A percentile compares a stretch with the other conserved stretches of the same genome.
These are phyloP conservation scores for Ophiostoma sp. DNA, from an alignment of 2,329 filamentous ascomycete species.

Conservation along the genomic window DNA sequence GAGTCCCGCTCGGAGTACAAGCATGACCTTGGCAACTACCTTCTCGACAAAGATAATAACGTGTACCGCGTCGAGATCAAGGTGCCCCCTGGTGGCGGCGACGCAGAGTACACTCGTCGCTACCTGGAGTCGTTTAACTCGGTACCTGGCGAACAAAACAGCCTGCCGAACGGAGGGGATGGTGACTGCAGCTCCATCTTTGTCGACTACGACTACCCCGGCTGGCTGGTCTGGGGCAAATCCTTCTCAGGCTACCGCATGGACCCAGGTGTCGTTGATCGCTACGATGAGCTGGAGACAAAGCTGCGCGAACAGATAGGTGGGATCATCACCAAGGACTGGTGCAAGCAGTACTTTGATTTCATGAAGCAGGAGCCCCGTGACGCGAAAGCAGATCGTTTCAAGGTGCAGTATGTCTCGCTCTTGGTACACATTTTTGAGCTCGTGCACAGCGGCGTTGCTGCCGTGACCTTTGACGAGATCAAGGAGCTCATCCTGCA, in stretches of 20 bases:
- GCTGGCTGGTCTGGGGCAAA: conserved; percentile 95
- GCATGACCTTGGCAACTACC: conserved; percentile 81
- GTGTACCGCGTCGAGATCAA: conserved; percentile 69
- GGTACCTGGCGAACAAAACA: conserved; percentile 36
- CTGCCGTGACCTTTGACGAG: conserved; percentile 75
- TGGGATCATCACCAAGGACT: conserved; percentile 69
- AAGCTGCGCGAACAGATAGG: conserved; percentile 74
- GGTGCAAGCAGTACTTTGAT: conserved; percentile 82
- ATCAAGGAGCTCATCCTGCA: conserved; percentile 72
- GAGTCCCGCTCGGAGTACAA: conserved; percentile 80
- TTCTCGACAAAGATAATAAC: conserved; percentile 72
- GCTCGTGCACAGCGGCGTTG: conserved; percentile 74
- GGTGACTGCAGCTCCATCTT: conserved; percentile 57
- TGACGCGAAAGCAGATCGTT: conserved; percentile 51
- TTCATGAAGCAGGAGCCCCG: conserved; percentile 46
- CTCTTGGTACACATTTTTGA: conserved; percentile 87
- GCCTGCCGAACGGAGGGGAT: neutral
- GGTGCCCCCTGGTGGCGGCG: conserved; percentile 58
- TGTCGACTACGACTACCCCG: conserved; percentile 84
- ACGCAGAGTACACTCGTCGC: conserved; percentile 70
- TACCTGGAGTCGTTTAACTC: conserved; percentile 74
- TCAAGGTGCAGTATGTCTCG: conserved; percentile 82
- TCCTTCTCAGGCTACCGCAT: conserved; percentile 73
- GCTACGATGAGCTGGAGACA: conserved; percentile 75
- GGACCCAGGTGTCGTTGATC: conserved; percentile 60